phyloP scores from a whole-genome alignment of 176 grass and related monocot genomes.

The Otatea glauca region DNA sequence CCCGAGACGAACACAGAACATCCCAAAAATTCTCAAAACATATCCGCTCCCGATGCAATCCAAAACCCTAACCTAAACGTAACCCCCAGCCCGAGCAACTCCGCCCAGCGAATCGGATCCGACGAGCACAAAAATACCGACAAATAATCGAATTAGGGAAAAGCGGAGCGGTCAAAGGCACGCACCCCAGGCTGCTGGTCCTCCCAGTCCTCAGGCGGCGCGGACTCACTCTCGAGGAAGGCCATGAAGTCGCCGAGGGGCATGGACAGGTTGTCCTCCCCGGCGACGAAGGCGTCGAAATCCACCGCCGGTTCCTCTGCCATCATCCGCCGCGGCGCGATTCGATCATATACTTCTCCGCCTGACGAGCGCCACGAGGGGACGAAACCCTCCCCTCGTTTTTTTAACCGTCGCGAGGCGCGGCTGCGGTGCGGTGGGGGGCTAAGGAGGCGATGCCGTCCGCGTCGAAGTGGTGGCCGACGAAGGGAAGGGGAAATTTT shows the following conservation, averaged over 20 bases:
- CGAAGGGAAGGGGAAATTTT: conserved; percentile 44
- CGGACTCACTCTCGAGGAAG: conserved; percentile 56
- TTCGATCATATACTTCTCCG: conserved; percentile 51
- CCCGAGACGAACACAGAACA: background rate
- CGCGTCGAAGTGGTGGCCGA: conserved; percentile 14
- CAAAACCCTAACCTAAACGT: conserved; percentile 49
- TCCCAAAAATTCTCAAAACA: background rate
- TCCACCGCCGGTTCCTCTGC: conserved; percentile 54
- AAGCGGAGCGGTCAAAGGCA: background rate
- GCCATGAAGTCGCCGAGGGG: conserved; percentile 57
- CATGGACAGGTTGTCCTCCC: conserved; percentile 74
- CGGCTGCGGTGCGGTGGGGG: background rate
- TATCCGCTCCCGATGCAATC: conserved; percentile 1
- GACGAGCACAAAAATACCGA: background rate
- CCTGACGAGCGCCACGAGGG: background rate
- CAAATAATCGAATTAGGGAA: conserved; percentile 36
- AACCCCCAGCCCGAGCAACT: background rate
- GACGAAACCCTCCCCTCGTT: background rate
- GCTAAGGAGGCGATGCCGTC: conserved; percentile 29
- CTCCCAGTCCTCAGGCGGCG: background rate
- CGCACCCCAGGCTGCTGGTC: conserved; percentile 41
- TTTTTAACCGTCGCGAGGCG: conserved; percentile 28
- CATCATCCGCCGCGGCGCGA: conserved; percentile 50
- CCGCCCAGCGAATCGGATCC: conserved; percentile 40
- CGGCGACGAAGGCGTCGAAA: conserved; percentile 23